Evolutionary conservation across 202 grass and related monocot genomes (phyloP), one percentile per base, ranked within the genome.

Genomic region (Dendrocalamus latiflorus): DNA sequence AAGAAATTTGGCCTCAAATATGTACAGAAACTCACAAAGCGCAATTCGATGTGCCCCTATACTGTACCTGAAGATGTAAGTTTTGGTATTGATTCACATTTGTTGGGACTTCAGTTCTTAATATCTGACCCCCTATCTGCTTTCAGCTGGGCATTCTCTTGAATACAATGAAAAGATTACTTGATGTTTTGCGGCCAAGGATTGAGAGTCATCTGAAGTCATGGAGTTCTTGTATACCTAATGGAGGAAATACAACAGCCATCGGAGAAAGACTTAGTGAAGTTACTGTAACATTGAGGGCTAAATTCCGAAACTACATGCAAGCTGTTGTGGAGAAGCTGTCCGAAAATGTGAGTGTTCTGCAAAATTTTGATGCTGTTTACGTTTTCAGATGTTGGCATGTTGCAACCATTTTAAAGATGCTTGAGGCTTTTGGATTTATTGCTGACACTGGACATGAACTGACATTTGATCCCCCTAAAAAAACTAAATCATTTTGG

Each of bases 1-100:
- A 99, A 96, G 84, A 99, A 99, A 90, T 99, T 99, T 68, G 96
- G 96, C 28, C 83, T 99, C 58, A 95, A 99, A 83, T 93, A 87
- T 63, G 89, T 99, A 48, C 96, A 99, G 72, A 99, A 99, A 80
- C 84, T 99, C 65, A 78, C 93, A 21, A 95, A 93, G 72, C 89
- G 91, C 78, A 99, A 96, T 87, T 95, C 96, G 36, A 74, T 77
- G 21, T 56, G 49, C 38, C 93, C 96, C 53, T 99, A 99, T 84
- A 54, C 54, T 82, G 75, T 99, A 59, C 88, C 89, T 79, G 91
- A 95, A 74, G 96, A 99, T 75, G 96, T 98, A 81, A 90, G 89
- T 80, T 81, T 49, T 77, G 21, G 24, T 26, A 25, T 59, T n/a
- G 9, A 65, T 77, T 50, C 38, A 69, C 25, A 38, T 60, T 71